phyloP scores from a whole-genome alignment of 108 stramenopile species.

The Cyclotella cryptica region DNA sequence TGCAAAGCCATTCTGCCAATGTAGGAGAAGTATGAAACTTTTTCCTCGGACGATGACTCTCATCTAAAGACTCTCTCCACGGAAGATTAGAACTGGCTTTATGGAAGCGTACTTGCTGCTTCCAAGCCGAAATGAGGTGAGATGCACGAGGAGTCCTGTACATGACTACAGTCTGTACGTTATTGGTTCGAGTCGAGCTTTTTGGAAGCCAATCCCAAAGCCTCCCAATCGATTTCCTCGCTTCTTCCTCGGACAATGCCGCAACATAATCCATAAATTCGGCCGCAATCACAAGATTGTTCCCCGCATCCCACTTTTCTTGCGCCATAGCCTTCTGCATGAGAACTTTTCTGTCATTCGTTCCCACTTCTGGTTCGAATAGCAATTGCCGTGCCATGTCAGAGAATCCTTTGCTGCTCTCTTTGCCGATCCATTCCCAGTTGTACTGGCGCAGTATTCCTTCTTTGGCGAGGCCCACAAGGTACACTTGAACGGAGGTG shows the following conservation, averaged over 20 bases:
- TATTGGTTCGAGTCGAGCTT: background rate
- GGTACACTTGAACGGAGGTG: constrained; percentile 1
- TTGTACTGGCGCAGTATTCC: background rate
- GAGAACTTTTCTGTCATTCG: background rate
- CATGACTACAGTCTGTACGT: background rate
- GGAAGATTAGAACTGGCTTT: background rate
- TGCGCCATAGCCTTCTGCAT: background rate
- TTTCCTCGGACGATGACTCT: background rate
- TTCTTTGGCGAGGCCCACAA: background rate
- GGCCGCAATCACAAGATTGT: background rate
- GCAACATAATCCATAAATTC: constrained; percentile 15
- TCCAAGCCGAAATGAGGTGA: constrained; percentile 1
- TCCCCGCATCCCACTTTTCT: background rate
- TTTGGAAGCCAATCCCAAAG: background rate
- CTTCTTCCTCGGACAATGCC: background rate
- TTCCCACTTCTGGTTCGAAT: background rate
- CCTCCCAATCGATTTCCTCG: background rate
- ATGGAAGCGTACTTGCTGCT: background rate
- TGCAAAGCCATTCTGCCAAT: constrained; percentile 1
- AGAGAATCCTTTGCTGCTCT: background rate
- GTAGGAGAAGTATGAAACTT: background rate
- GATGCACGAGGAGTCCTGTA: background rate
- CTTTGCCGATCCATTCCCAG: constrained; percentile 1
- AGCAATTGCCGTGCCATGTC: background rate
- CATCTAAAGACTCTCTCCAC: constrained; percentile 4